These are phyloP conservation scores for Auricularia sp. DNA, from an alignment of 768 basidiomycete genomes.

Conservation along the genomic window DNA sequence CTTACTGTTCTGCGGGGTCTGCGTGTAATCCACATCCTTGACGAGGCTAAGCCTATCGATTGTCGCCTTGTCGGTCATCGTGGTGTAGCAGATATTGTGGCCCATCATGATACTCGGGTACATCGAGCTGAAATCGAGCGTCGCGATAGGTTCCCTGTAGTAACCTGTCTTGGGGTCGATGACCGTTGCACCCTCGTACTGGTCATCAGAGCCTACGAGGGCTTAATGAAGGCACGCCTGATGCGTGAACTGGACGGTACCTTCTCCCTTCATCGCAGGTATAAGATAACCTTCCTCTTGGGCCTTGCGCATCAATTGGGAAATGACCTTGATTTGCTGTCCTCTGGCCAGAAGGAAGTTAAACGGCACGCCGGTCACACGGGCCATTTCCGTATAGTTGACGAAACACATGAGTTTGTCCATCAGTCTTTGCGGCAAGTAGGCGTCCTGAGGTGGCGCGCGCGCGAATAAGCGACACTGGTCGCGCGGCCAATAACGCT, in stretches of 20 bases:
- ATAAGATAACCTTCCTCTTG: conserved; percentile 87
- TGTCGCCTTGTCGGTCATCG: conserved; percentile 71
- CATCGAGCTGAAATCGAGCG: conserved; percentile 94
- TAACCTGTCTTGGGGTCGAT: conserved; percentile 95
- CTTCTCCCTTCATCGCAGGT: conserved; percentile 78
- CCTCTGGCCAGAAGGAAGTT: conserved; percentile 89
- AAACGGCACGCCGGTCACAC: conserved; percentile 99
- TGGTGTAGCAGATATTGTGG: conserved; percentile 97
- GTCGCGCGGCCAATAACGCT: too few relatives aligned
- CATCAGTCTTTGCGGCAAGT: conserved; percentile 88
- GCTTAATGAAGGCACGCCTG: not conserved
- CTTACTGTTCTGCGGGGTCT: conserved; percentile 91
- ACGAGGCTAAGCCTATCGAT: conserved; percentile 69
- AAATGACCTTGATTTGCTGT: conserved; percentile 97
- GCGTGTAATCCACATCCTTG: conserved; percentile 83
- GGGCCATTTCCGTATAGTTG: conserved; percentile 98
- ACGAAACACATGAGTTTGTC: conserved; percentile 99
- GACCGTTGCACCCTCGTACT: conserved; percentile 98
- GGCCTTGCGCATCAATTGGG: conserved; percentile 88
- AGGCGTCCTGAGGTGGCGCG: conserved; percentile 58
- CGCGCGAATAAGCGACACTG: too few relatives aligned
- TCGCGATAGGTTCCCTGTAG: conserved; percentile 94
- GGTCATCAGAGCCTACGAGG: conserved; percentile 71
- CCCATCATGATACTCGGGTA: conserved; percentile 99
- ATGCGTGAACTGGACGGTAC: conserved; percentile 23